Conservation (phyloP, 108 stramenopile genomes). For the Epithemia pelagica region DNA sequence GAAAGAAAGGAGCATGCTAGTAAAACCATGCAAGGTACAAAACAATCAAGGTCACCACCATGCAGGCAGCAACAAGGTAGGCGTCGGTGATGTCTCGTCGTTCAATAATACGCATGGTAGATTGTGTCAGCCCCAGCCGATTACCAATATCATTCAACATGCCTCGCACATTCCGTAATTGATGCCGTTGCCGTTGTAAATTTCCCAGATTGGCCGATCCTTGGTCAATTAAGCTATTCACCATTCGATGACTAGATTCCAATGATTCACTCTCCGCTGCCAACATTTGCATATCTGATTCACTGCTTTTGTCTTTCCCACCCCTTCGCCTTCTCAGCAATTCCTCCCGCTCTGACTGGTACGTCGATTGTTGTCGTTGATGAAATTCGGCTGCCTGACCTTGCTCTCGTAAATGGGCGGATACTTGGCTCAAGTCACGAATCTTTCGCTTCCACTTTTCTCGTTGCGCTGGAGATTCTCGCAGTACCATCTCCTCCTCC, state of each 20-base stretch:
- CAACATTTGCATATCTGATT: constrained; percentile 55
- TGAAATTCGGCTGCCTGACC: constrained; percentile 26
- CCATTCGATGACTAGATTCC: constrained; percentile 53
- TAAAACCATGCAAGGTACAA: constrained; percentile 75
- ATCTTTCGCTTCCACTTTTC: constrained; percentile 84
- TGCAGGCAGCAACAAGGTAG: constrained; percentile 75
- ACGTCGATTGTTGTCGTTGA: constrained; percentile 1
- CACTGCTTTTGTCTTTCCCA: constrained; percentile 11
- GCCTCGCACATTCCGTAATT: constrained; percentile 55
- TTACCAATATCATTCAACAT: constrained; percentile 68
- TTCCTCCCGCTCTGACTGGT: constrained; percentile 61
- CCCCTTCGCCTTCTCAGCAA: constrained; percentile 43
- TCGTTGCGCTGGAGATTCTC: constrained; percentile 74
- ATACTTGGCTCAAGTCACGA: constrained; percentile 65
- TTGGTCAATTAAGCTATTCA: constrained; percentile 54
- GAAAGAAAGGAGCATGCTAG: no score
- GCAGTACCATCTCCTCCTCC: constrained; percentile 46
- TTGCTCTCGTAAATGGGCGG: constrained; percentile 40
- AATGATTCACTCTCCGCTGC: constrained; percentile 65
- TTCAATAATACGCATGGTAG: constrained; percentile 83
- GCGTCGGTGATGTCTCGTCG: constrained; percentile 83
- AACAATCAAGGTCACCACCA: constrained; percentile 64
- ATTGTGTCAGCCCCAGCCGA: constrained; percentile 61
- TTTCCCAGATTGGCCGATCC: constrained; percentile 51
- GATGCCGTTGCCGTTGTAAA: constrained; percentile 57